Percentiles rank a stretch among this genome's conserved stretches.
Evolutionary conservation across 345 rosid species (phyloP).

Genomic region (Raphanus raphanistrum): DNA sequence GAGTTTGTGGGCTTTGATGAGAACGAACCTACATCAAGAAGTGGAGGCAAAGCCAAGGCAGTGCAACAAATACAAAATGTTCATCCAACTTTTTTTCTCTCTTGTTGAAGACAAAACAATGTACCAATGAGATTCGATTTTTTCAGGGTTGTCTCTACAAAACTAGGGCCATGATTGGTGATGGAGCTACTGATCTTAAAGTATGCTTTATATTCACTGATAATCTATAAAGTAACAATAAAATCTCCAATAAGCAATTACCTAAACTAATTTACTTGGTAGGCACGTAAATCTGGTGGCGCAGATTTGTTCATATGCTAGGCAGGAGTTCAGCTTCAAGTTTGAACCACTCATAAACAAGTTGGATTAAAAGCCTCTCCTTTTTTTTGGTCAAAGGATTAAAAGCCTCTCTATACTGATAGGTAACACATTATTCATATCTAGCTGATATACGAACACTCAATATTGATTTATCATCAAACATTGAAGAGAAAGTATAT

Average conservation of each 20-base stretch:
- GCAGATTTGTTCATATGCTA: constrained; percentile 87
- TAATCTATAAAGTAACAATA: not conserved
- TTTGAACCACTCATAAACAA: constrained; percentile 59
- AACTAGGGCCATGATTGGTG: constrained; percentile 87
- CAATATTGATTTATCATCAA: not conserved
- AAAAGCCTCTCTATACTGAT: not conserved
- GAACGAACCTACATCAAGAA: constrained; percentile 89
- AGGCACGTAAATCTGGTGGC: constrained; percentile 87
- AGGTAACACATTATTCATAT: constrained; percentile 21
- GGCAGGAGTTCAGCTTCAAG: constrained; percentile 71
- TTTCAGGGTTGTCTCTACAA: constrained; percentile 68
- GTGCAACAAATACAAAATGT: constrained; percentile 88
- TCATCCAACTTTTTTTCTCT: not conserved
- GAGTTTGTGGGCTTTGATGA: constrained; percentile 80
- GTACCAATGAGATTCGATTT: constrained; percentile 9
- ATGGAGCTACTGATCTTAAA: constrained; percentile 97
- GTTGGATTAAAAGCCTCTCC: constrained; percentile 40
- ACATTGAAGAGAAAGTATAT: not conserved
- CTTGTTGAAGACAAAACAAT: too few relatives aligned
- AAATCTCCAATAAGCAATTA: not conserved
- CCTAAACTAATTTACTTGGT: constrained; percentile 11
- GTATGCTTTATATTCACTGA: constrained; percentile 38
- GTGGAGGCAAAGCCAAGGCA: constrained; percentile 94
- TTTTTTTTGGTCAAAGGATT: too few relatives aligned
- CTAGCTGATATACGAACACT: not conserved